Conservation (phyloP, 2,329 filamentous ascomycete species). For the Onygena corvina region DNA sequence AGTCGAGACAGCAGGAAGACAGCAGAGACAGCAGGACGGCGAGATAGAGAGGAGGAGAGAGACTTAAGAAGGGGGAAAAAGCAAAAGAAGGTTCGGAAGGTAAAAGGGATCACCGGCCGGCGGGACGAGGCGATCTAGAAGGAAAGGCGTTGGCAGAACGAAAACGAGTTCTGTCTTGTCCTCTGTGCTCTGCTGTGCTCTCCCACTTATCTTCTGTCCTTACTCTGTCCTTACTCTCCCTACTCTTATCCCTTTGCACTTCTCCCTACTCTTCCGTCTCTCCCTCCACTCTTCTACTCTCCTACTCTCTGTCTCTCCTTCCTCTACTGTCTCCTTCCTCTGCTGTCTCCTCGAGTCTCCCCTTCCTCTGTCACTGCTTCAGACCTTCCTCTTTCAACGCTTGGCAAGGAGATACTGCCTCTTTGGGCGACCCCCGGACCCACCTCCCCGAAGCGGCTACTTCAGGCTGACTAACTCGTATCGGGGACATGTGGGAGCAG, state of each 20-base stretch:
- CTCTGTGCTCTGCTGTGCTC: background rate
- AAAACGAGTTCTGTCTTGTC: background rate
- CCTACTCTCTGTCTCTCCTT: background rate
- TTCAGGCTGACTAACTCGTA: too few relatives aligned
- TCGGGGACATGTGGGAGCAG: too few relatives aligned
- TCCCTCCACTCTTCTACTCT: background rate
- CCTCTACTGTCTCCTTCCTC: background rate
- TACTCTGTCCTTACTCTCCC: background rate
- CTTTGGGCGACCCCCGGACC: too few relatives aligned
- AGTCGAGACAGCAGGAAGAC: slow-evolving; percentile 7
- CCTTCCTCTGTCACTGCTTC: background rate
- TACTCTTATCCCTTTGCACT: background rate
- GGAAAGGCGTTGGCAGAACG: slow-evolving; percentile 10
- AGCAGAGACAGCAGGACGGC: background rate
- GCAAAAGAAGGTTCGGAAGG: slow-evolving; percentile 10
- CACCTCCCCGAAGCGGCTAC: too few relatives aligned
- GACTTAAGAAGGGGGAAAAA: slow-evolving; percentile 11
- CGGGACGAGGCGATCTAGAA: slow-evolving; percentile 15
- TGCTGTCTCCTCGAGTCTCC: background rate
- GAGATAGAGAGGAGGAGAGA: slow-evolving; percentile 1
- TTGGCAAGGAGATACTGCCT: too few relatives aligned
- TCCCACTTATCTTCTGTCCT: background rate
- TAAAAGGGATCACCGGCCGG: slow-evolving; percentile 17
- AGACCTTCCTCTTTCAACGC: too few relatives aligned
- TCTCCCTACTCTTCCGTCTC: background rate